Evolutionary conservation across 371 early-diverging fungal species (phyloP), one percentile per base, ranked within the genome.

Genomic region (Mortierella sp.): DNA sequence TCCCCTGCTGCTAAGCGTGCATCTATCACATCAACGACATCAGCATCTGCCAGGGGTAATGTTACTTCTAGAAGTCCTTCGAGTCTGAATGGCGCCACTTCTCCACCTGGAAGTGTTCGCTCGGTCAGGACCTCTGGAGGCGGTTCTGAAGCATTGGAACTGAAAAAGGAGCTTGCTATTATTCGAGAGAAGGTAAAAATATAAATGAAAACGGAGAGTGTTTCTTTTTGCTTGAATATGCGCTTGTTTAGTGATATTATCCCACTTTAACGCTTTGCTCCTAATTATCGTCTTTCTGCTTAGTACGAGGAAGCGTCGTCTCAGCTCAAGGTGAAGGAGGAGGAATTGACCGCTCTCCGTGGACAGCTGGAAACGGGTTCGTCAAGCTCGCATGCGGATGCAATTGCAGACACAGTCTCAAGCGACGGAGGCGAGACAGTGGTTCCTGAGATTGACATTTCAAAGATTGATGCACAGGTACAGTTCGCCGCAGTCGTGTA

Each of bases 401-500:
- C 61, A 0, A 60, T 56, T 17, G 72, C 61, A 6, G 72, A 72
- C 44, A 69, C 69, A 11, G 64, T 75, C 19, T 75, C 76, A 15
- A 75, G 76, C 53, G 76, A 75, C 27, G 76, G 76, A 55, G 76
- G 76, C 21, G 76, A 75, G 44, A 75, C 75, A 4, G 41, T 68
- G 50, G 76, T 75, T 28, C 76, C 76, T 27, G 76, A 75, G 27
- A 59, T 75, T 50, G 76, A 75, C 49, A 47, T 68, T 28, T 56
- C 76, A 60, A 75, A 75, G 69, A 68, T 75, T 30, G 76, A 75
- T 32, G 51, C 69, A 47, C 76, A 68, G 69, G 76, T 75, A 58
- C 19, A 49, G 12, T 26, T n/a, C 64, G 69, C 69, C 69, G 54
- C 19, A 49, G 12, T 26, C 14, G 46, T 30, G 27, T n/a, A 59